phyloP scores from a whole-genome alignment of 2,329 filamentous ascomycete genomes.

The Stenocarpella maydis region DNA sequence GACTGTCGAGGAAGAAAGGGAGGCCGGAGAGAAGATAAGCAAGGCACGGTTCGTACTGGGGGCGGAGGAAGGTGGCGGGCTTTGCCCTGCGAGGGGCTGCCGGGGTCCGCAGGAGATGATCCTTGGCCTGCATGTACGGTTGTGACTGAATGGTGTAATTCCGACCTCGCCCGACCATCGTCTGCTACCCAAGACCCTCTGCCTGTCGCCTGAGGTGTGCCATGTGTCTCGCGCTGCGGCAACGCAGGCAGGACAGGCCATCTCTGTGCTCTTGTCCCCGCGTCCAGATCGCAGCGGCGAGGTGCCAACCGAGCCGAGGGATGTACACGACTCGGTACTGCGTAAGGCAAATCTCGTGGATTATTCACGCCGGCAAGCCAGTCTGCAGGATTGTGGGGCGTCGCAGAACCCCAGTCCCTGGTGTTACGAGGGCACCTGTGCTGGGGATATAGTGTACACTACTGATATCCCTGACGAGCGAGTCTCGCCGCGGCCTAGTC shows the following conservation, averaged over 20 bases:
- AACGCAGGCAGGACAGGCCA: not conserved
- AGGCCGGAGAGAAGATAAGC: not conserved
- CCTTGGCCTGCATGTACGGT: slow-evolving; percentile 20
- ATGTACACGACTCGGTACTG: too few species aligned
- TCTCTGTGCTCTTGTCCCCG: not conserved
- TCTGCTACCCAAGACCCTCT: not conserved
- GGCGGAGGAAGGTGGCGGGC: not conserved
- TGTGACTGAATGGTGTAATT: slow-evolving; percentile 5
- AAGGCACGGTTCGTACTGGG: slow-evolving; percentile 6
- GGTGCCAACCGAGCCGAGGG: too few species aligned
- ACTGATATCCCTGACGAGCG: slow-evolving; percentile 8
- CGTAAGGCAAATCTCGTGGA: not conserved
- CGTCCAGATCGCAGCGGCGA: not conserved
- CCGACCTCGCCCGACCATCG: not conserved
- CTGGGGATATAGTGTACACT: too few species aligned
- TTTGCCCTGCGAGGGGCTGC: slow-evolving; percentile 2
- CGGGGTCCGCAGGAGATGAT: slow-evolving; percentile 1
- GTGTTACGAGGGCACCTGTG: not conserved
- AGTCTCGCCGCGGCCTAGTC: slow-evolving; percentile 18
- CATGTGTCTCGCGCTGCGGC: not conserved
- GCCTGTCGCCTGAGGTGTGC: not conserved
- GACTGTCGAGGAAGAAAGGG: not conserved
- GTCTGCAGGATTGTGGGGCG: slow-evolving; percentile 2
- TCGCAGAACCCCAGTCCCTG: slow-evolving; percentile 13
- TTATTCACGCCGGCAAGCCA: not conserved